phyloP scores from a whole-genome alignment of 202 grass and related monocot species.

The Bolboschoenoplectus hybrid region DNA sequence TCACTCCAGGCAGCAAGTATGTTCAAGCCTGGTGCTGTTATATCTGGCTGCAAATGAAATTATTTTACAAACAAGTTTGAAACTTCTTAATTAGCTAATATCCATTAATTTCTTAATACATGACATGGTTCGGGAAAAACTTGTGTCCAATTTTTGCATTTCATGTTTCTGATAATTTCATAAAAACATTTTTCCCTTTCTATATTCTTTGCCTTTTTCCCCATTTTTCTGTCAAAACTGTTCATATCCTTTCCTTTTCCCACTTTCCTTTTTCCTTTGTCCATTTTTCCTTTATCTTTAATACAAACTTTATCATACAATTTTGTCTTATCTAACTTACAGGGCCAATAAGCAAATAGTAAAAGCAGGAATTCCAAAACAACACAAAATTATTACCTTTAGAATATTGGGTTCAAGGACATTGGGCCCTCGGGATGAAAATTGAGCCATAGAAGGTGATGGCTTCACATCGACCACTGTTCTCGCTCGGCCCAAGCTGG shows the following conservation, averaged over 20 bases:
- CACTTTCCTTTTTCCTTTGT: neutral
- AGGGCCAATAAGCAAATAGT: neutral
- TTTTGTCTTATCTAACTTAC: neutral
- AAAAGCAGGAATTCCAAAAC: neutral
- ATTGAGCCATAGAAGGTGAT: constrained; percentile 81
- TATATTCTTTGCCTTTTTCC: neutral
- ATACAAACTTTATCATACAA: neutral
- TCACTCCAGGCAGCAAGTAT: constrained; percentile 97
- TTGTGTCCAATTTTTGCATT: neutral
- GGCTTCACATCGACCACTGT: constrained; percentile 63
- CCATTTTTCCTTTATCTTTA: too few species aligned
- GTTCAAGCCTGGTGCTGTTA: constrained; percentile 88
- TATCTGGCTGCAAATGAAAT: constrained; percentile 59
- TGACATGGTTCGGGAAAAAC: neutral
- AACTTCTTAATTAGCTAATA: neutral
- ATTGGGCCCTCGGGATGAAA: constrained; percentile 91
- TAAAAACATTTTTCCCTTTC: neutral
- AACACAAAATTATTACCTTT: constrained; percentile 48
- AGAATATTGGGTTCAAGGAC: constrained; percentile 76
- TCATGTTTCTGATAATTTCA: neutral
- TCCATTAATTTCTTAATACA: neutral
- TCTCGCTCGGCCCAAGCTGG: constrained; percentile 44
- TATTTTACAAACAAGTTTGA: neutral
- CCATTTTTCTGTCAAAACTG: neutral
- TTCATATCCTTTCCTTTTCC: neutral